Conservation (phyloP, 2,329 filamentous ascomycete species). For the Aschersonia sp. region DNA sequence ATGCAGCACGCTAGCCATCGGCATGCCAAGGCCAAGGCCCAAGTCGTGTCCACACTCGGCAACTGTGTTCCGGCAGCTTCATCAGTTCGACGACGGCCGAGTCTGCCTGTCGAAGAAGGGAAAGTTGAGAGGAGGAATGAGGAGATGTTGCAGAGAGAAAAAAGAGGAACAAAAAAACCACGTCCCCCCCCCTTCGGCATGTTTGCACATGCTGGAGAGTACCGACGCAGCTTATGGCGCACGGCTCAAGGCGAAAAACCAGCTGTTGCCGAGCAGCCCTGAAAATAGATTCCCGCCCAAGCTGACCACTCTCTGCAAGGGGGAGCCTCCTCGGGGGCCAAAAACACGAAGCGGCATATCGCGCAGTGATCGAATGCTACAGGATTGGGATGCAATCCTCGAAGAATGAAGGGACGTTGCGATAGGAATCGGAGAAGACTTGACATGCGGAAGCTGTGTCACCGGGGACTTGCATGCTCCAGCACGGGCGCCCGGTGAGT, state of each 20-base stretch:
- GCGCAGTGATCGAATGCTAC: not conserved
- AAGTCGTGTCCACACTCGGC: not conserved
- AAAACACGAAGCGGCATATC: not conserved
- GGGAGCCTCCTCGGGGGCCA: not conserved
- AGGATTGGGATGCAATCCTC: not conserved
- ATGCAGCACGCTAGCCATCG: not conserved
- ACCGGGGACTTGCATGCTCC: not conserved
- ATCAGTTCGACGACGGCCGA: not conserved
- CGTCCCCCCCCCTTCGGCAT: no score
- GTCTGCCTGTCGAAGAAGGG: no score
- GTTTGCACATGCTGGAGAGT: no score
- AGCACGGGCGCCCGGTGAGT: no score
- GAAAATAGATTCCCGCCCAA: not conserved
- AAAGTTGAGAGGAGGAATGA: no score
- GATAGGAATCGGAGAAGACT: constrained; percentile 1
- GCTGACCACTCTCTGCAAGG: not conserved
- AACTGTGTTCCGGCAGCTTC: not conserved
- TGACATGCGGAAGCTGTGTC: not conserved
- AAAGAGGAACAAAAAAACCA: no score
- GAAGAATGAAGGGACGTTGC: not conserved
- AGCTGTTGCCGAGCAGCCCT: no score
- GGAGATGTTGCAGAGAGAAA: no score
- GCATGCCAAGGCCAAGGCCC: not conserved
- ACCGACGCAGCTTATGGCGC: no score
- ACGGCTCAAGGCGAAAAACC: no score